Evolutionary conservation across 2,329 filamentous ascomycete species (phyloP), one percentile per base, ranked within the genome.

Genomic region (Curvularia spicifera): DNA sequence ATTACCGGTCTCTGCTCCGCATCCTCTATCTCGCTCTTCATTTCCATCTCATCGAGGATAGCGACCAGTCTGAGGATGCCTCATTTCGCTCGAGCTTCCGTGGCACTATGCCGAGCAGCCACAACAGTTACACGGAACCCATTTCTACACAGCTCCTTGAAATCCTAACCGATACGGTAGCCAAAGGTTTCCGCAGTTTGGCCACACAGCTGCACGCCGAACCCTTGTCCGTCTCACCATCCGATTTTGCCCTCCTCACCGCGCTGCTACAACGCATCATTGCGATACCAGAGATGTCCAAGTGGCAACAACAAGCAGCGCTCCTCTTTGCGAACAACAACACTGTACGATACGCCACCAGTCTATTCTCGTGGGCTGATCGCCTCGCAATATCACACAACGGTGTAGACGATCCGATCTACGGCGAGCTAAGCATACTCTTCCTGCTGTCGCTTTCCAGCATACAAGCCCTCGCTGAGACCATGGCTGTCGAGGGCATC

Each of bases 331-430:
- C 83, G n/a, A 82, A 85, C 59, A 83, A 82, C 55, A 88, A 90
- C 63, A 89, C 89, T 0, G 84, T 91, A 45, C 90, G 94, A 69
- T 90, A 93, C 60, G 93, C 93, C 0, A 88, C 89, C 5, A 92
- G 91, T 33, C 84, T 99, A 5, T 98, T 94, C 78, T 97, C 93
- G 0, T 99, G 95, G 95, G 87, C 94, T 4, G 93, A 98, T 75
- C 87, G 89, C 65, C 83, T 98, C 24, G 85, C 89, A 0, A 84
- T 89, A 35, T 28, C 59, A 2, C 65, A 70, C 54, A 67, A 70
- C n/a, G 68, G 71, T 26, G 85, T 89, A 56, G 87, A 88, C 28
- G 94, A 98, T 72, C 94, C 95, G 0, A 82, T 98, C 29, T 98
- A 97, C 75, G 95, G 93, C 63, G 93, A 97, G 73, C 85, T 97